phyloP scores from a whole-genome alignment of 2,329 filamentous ascomycete genomes.

The Penicillium sp. region DNA sequence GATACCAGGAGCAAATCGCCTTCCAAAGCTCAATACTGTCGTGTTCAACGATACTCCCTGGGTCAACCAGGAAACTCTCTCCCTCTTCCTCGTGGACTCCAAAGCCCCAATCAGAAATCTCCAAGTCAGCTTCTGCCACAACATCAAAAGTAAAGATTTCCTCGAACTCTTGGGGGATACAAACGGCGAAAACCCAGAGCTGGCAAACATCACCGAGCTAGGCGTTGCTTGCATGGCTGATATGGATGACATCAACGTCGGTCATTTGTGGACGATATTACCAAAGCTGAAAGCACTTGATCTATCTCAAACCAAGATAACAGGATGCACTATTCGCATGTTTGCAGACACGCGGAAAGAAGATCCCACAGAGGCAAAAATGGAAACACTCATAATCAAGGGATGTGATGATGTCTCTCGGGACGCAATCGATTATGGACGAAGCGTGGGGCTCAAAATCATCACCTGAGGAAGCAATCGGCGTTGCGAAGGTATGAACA shows the following conservation, averaged over 20 bases:
- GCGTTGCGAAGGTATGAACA: neutral
- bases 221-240: constrained; percentile 27
- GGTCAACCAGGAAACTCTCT: constrained; percentile 17
- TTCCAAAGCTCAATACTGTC: constrained; percentile 31
- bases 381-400: constrained; percentile 29
- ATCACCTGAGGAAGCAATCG: constrained; percentile 12
- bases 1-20: neutral
- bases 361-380: constrained; percentile 7
- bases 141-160: constrained; percentile 14
- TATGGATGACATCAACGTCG: constrained; percentile 29
- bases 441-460: constrained; percentile 30
- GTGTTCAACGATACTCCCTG: constrained; percentile 31
- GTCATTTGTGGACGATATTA: constrained; percentile 22
- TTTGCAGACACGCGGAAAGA: constrained; percentile 27
- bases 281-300: constrained; percentile 34
- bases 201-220: constrained; percentile 30
- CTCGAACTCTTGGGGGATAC: constrained; percentile 12
- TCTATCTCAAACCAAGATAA: constrained; percentile 37
- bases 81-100: constrained; percentile 18
- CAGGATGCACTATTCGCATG: constrained; percentile 36
- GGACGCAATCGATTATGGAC: constrained; percentile 38
- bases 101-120: constrained; percentile 27
- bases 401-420: constrained; percentile 34
- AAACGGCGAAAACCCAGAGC: constrained; percentile 1
- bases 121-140: constrained; percentile 30